These are phyloP conservation scores for Metschnikowia drakensbergensis DNA, from an alignment of 805 yeast genomes.

Conservation along the genomic window DNA sequence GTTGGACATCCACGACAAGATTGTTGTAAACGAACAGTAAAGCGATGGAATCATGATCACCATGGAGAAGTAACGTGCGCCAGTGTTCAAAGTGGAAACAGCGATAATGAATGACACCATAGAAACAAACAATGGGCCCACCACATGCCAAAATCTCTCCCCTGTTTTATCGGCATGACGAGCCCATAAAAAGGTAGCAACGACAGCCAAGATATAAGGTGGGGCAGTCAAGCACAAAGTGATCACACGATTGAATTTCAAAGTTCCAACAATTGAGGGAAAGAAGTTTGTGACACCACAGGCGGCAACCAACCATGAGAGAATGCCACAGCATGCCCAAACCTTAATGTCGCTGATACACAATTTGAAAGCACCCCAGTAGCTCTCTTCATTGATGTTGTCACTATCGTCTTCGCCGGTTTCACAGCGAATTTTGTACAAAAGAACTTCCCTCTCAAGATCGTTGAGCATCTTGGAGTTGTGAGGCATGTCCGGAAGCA, in stretches of 20 bases:
- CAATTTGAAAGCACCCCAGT: constrained; percentile 32
- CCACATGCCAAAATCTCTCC: constrained; percentile 51
- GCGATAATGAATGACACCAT: constrained; percentile 46
- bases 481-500: constrained; percentile 51
- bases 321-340: constrained; percentile 45
- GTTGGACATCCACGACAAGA: constrained; percentile 54
- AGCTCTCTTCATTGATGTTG: constrained; percentile 31
- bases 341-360: constrained; percentile 41
- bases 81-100: constrained; percentile 48
- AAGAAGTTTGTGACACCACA: constrained; percentile 60
- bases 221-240: constrained; percentile 59
- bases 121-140: constrained; percentile 39
- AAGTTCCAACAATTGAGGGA: constrained; percentile 56
- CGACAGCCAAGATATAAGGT: constrained; percentile 51
- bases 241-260: constrained; percentile 46
- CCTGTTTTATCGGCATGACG: constrained; percentile 54
- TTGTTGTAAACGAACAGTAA: constrained; percentile 51
- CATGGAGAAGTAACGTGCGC: constrained; percentile 59
- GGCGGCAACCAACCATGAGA: constrained; percentile 50
- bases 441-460: constrained; percentile 42
- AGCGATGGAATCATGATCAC: constrained; percentile 55
- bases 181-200: constrained; percentile 50
- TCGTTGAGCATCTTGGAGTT: constrained; percentile 45
- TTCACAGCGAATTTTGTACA: constrained; percentile 40
- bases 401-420: constrained; percentile 41